These are phyloP conservation scores for Tephrocybe sp. DNA, from an alignment of 768 basidiomycete species.

Conservation along the genomic window DNA sequence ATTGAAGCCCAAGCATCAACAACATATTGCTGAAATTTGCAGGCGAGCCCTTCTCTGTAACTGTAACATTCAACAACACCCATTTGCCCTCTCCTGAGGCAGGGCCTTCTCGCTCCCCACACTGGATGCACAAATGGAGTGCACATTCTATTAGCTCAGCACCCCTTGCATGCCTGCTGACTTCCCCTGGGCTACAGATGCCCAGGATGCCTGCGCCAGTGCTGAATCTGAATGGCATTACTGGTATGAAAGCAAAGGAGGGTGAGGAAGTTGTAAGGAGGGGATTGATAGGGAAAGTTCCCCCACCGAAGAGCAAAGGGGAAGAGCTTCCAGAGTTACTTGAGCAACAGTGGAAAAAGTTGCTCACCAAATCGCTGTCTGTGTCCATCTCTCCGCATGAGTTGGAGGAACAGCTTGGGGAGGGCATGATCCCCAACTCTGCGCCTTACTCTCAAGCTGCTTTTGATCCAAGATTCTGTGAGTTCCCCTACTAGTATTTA, in stretches of 20 bases:
- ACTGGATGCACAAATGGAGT: constrained; percentile 59
- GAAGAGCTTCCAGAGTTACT: constrained; percentile 47
- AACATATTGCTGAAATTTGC: no score
- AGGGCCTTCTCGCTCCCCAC: constrained; percentile 26
- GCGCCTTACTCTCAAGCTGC: constrained; percentile 29
- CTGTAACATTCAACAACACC: constrained; percentile 85
- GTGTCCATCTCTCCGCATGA: constrained; percentile 60
- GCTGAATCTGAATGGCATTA: no score
- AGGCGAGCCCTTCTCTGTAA: constrained; percentile 84
- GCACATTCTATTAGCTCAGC: constrained; percentile 84
- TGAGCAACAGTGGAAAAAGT: constrained; percentile 53
- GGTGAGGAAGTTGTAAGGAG: constrained; percentile 40
- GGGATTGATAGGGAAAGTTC: constrained; percentile 54
- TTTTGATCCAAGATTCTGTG: no score
- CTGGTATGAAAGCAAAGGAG: constrained; percentile 18
- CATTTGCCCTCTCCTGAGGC: constrained; percentile 48
- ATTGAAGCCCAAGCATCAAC: no score
- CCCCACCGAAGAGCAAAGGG: neutral
- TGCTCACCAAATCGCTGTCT: constrained; percentile 65
- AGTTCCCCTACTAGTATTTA: no score
- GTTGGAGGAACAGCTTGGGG: constrained; percentile 34
- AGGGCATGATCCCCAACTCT: constrained; percentile 28
- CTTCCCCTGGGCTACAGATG: constrained; percentile 63
- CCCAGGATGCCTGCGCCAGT: constrained; percentile 35
- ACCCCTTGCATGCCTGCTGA: constrained; percentile 78